Conservation (phyloP, 2,329 filamentous ascomycete species). For the Colletotrichum lupini region DNA sequence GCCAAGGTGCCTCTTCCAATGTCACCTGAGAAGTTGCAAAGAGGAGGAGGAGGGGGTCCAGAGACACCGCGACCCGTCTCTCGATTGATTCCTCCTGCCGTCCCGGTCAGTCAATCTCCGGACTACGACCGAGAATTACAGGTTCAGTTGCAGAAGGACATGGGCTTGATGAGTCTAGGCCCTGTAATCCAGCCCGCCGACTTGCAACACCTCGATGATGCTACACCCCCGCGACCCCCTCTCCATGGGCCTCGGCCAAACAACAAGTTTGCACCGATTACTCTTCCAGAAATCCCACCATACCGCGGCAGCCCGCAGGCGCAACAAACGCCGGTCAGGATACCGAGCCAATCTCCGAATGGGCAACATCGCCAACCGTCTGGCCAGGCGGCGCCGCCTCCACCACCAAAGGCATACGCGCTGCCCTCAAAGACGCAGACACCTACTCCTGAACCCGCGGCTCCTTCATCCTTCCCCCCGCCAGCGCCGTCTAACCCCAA, state of each 20-base stretch:
- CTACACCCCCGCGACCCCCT: conserved; percentile 35
- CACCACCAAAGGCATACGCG: conserved; percentile 38
- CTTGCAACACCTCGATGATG: neutral
- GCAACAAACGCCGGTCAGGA: conserved; percentile 41
- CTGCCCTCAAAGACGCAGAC: conserved; percentile 46
- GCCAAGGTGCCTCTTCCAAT: conserved; percentile 70
- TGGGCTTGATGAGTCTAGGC: conserved; percentile 66
- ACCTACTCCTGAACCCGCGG: conserved; percentile 45
- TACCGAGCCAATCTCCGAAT: conserved; percentile 33
- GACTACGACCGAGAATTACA: conserved; percentile 72
- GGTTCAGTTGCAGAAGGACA: conserved; percentile 72
- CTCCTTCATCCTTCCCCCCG: conserved; percentile 65
- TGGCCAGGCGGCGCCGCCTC: conserved; percentile 31
- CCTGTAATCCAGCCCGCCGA: conserved; percentile 44
- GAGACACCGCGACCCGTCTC: conserved; percentile 60
- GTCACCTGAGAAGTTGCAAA: conserved; percentile 62
- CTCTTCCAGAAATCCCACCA: conserved; percentile 66
- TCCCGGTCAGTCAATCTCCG: conserved; percentile 60
- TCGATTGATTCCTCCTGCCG: conserved; percentile 57
- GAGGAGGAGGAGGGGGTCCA: conserved; percentile 37
- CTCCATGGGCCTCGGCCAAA: conserved; percentile 46
- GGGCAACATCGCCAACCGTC: conserved; percentile 39
- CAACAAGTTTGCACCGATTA: conserved; percentile 54
- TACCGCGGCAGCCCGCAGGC: conserved; percentile 54
- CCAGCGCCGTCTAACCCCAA: conserved; percentile 67